phyloP scores from a whole-genome alignment of 2,329 filamentous ascomycete genomes.

The Epichloe sp. region DNA sequence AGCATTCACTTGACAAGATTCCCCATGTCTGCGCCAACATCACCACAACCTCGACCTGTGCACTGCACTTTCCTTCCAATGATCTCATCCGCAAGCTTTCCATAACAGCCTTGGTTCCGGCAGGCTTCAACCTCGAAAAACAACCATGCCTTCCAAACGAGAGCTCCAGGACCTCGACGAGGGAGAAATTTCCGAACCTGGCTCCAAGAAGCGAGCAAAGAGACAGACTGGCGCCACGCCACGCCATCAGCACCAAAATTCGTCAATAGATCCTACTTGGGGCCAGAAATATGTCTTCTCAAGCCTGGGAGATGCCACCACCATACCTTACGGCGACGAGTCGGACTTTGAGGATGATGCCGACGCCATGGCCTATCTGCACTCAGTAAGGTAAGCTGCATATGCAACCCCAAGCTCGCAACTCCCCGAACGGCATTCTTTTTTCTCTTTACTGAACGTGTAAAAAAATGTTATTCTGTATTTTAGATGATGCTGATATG shows the following conservation, averaged over 20 bases:
- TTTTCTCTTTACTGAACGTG: conserved; percentile 3
- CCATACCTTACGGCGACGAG: conserved; percentile 37
- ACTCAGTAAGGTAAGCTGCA: conserved; percentile 51
- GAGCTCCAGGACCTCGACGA: conserved; percentile 18
- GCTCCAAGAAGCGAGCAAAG: conserved; percentile 16
- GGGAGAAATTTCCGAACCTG: conserved; percentile 13
- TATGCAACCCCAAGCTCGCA: not conserved
- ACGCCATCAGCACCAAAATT: conserved; percentile 29
- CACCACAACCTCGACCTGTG: not conserved
- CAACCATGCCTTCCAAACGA: conserved; percentile 24
- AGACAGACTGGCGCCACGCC: conserved; percentile 15
- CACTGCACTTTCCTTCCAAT: not conserved
- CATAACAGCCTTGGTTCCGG: not conserved
- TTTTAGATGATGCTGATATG: conserved; percentile 30
- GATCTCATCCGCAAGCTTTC: no score
- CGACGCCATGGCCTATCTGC: conserved; percentile 58
- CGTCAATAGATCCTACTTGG: conserved; percentile 47
- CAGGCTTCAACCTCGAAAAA: not conserved
- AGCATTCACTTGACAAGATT: not conserved
- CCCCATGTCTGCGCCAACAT: not conserved
- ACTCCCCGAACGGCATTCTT: not conserved
- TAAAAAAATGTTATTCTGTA: not conserved
- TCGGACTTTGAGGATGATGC: conserved; percentile 54
- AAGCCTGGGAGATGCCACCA: conserved; percentile 37
- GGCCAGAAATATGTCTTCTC: conserved; percentile 63